Conservation (phyloP, 805 yeast species). For the Myxozyma sirexii region DNA sequence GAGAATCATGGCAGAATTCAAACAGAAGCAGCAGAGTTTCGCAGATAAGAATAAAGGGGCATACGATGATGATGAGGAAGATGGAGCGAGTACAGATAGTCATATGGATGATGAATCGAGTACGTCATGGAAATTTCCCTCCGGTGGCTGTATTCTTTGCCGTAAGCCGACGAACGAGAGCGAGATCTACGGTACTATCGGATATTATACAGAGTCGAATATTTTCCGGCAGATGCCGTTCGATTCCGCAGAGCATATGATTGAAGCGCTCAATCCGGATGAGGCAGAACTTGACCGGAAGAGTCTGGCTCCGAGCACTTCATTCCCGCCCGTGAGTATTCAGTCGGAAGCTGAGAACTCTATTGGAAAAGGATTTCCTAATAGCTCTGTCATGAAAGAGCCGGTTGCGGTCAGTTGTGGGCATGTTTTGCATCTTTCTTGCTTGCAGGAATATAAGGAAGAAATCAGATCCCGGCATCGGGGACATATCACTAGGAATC, state of each 20-base stretch:
- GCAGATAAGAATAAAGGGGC: slow-evolving; percentile 54
- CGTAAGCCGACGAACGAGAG: slow-evolving; percentile 69
- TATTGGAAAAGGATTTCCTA: slow-evolving; percentile 74
- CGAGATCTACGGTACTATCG: slow-evolving; percentile 75
- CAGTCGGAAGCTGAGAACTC: slow-evolving; percentile 45
- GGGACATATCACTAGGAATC: slow-evolving; percentile 76
- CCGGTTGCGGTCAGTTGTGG: slow-evolving; percentile 76
- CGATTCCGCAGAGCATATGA: slow-evolving; percentile 63
- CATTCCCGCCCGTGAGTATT: background rate
- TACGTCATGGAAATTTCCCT: slow-evolving; percentile 65
- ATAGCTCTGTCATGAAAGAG: slow-evolving; percentile 29
- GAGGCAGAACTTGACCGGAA: slow-evolving; percentile 44
- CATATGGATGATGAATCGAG: background rate
- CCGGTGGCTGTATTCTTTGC: slow-evolving; percentile 76
- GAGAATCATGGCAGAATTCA: slow-evolving; percentile 74
- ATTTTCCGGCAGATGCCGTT: slow-evolving; percentile 67
- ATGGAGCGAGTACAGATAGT: slow-evolving; percentile 24
- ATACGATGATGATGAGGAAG: slow-evolving; percentile 46
- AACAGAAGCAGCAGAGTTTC: slow-evolving; percentile 77
- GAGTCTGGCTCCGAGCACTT: background rate
- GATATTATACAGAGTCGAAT: slow-evolving; percentile 60
- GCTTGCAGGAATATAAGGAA: slow-evolving; percentile 66
- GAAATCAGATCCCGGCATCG: slow-evolving; percentile 57
- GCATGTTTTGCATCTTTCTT: slow-evolving; percentile 86
- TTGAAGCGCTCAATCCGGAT: slow-evolving; percentile 47